Percentiles rank a stretch among this genome's conserved stretches.
phyloP scores from a whole-genome alignment of 805 yeast species.

The Komagataella pastoris region DNA sequence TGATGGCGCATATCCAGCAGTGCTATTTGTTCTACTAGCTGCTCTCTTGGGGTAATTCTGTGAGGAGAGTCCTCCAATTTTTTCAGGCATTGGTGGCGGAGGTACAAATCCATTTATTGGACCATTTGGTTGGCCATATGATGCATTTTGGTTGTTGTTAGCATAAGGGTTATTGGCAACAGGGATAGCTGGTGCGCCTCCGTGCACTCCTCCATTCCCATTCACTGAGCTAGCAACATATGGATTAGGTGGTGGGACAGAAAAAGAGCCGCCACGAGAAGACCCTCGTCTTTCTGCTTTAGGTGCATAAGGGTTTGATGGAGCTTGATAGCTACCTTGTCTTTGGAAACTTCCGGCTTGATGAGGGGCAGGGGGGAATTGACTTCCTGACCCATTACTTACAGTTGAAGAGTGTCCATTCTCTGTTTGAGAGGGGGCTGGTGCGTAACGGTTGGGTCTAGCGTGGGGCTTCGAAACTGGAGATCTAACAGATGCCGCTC shows the following conservation, averaged over 20 bases:
- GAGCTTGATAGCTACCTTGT: not conserved
- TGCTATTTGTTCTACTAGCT: not conserved
- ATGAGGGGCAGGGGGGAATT: not conserved
- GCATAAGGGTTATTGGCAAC: not conserved
- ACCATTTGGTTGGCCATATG: not conserved
- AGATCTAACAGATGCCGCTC: not conserved
- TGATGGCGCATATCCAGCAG: not conserved
- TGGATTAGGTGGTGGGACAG: not conserved
- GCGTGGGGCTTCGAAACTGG: conserved; percentile 6
- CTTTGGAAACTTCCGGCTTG: not conserved
- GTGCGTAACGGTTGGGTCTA: conserved; percentile 2
- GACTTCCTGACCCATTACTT: not conserved
- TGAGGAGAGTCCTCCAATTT: not conserved
- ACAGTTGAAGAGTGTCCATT: not conserved
- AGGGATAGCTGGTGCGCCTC: not conserved
- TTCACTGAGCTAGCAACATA: not conserved
- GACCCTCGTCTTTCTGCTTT: not conserved
- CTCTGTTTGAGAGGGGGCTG: conserved; percentile 7
- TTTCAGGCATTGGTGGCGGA: conserved; percentile 1
- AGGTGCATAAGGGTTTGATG: not conserved
- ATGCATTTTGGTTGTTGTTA: not conserved
- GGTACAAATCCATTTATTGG: not conserved
- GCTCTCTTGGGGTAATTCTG: not conserved
- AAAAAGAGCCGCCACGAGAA: not conserved
- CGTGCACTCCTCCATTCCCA: not conserved